Evolutionary conservation across 495 filamentous ascomycete genomes (phyloP).

Genomic region (Neurospora pannonica): DNA sequence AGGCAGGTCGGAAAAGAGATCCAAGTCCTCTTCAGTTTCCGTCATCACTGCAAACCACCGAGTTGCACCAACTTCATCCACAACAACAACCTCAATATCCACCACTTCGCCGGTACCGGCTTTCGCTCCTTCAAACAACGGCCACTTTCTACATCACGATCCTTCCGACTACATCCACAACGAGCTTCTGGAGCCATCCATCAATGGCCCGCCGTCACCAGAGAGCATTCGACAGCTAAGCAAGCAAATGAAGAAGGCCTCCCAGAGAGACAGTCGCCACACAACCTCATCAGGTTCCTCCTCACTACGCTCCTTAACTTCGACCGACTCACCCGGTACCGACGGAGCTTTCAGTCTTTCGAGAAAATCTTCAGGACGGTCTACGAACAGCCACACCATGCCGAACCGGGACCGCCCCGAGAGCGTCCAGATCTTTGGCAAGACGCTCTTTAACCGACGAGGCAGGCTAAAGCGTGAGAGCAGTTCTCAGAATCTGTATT

Average conservation of each 20-base stretch:
- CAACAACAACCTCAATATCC: not conserved
- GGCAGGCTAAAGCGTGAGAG: conserved; percentile 33
- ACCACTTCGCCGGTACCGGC: conserved; percentile 5
- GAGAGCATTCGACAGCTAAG: conserved; percentile 42
- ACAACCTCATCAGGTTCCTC: conserved; percentile 40
- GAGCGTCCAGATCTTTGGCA: conserved; percentile 45
- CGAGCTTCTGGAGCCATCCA: conserved; percentile 35
- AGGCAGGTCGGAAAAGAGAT: conserved; percentile 15
- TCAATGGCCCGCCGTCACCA: conserved; percentile 46
- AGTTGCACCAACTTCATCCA: not conserved
- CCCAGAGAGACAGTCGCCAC: conserved; percentile 32
- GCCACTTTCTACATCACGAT: conserved; percentile 10
- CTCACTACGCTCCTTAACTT: conserved; percentile 32
- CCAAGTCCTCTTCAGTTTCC: conserved; percentile 3
- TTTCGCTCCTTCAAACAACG: conserved; percentile 1
- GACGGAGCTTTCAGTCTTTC: conserved; percentile 31
- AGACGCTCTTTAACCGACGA: conserved; percentile 39
- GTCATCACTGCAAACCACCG: not conserved
- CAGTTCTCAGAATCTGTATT: conserved; percentile 31
- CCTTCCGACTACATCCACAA: conserved; percentile 13
- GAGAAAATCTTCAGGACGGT: conserved; percentile 41
- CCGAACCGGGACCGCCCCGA: conserved; percentile 40
- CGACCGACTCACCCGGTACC: conserved; percentile 21
- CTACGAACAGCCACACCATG: conserved; percentile 31
- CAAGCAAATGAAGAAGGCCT: conserved; percentile 39